Evolutionary conservation across 495 filamentous ascomycete species (phyloP), one percentile per base, ranked within the genome.

Genomic region (Pyronema omphalodes): DNA sequence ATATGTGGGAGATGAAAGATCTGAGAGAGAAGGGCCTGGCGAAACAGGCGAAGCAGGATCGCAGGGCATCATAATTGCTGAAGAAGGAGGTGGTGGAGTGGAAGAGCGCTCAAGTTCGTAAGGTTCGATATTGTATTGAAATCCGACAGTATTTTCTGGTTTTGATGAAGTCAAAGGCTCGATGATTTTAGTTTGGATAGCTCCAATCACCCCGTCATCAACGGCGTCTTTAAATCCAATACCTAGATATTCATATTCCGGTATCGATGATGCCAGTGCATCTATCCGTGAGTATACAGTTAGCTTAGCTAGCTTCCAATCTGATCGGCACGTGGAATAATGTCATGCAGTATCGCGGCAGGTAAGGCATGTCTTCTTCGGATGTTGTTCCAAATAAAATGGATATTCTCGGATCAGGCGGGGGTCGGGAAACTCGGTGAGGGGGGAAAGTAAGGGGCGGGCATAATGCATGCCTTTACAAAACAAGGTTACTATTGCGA

Each of bases 1-100:
- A 40, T 45, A 50, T 37, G 58, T 41, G 37, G 55, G 33, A 45
- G 58, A 47, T 36, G 58, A 41, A 43, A 36, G 39, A 41, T 41
- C 11, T 12, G 39, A 12, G 39, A 41, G 39, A 41, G 39, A 17
- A 12, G 39, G 39, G 15, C 15, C 39, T 41, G 39, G 39, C 11
- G 39, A 41, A 2, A 17, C 39, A 17, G 39, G 39, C 7, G 39
- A 41, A 6, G 39, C 11, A 6, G 39, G 39, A 7, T 12, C 11
- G 39, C 39, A 17, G 15, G 39, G 39, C 39, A 41, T 41, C 39
- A 41, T 41, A 17, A 41, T 12, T 41, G 39, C 39, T 41, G 17
- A 19, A 47, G 11, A 19, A 47, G 47, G 47, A 35, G 47, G 19
- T 2, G 47, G 29, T 11, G 47, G 11, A 17, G 39, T 41, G 15